A percentile compares a stretch with the other conserved stretches of the same genome.
These are phyloP conservation scores for Talaromyces liani DNA, from an alignment of 495 filamentous ascomycete species.

Conservation along the genomic window DNA sequence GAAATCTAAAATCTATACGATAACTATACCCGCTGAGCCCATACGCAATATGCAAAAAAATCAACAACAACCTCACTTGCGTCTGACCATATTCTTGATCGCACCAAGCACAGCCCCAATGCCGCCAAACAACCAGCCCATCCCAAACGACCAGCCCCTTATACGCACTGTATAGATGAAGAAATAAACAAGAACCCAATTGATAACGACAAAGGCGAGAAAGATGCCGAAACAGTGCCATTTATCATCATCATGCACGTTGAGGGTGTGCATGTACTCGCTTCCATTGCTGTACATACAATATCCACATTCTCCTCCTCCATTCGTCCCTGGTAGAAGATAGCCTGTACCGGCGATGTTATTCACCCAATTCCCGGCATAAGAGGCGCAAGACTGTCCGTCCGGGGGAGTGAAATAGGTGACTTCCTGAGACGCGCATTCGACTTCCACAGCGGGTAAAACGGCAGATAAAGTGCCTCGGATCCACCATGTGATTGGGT, in stretches of 20 bases:
- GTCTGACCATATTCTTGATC: neutral
- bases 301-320: constrained; percentile 58
- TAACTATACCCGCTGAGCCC: neutral
- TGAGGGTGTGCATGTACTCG: constrained; percentile 62
- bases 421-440: constrained; percentile 51
- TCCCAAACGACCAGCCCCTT: constrained; percentile 64
- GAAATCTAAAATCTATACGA: neutral
- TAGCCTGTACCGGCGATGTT: constrained; percentile 43
- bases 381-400: constrained; percentile 54
- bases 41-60: neutral
- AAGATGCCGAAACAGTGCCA: constrained; percentile 78
- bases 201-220: constrained; percentile 65
- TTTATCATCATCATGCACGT: constrained; percentile 56
- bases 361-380: constrained; percentile 48
- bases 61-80: neutral
- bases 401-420: constrained; percentile 60
- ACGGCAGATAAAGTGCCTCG: constrained; percentile 62
- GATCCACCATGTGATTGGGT: constrained; percentile 65
- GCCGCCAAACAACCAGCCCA: constrained; percentile 48
- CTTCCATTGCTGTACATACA: constrained; percentile 60
- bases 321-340: constrained; percentile 46
- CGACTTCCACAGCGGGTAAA: constrained; percentile 45
- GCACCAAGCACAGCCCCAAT: constrained; percentile 21
- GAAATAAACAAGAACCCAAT: constrained; percentile 77
- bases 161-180: constrained; percentile 75